These are phyloP conservation scores for Moesziomyces parantarcticus DNA, from an alignment of 1,284 basidiomycete genomes.

Conservation along the genomic window DNA sequence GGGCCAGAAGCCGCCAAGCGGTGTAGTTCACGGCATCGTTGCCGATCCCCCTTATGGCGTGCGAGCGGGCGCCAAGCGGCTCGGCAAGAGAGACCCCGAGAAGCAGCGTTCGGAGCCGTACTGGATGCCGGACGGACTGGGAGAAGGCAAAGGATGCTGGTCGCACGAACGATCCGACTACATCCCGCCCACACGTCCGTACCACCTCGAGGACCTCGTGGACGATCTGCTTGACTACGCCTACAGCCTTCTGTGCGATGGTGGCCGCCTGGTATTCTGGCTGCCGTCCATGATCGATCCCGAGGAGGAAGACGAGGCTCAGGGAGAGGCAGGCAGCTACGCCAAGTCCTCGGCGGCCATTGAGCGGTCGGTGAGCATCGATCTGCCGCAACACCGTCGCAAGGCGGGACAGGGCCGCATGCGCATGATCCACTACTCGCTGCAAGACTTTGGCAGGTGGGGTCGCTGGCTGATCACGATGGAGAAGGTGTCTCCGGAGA, in stretches of 20 bases:
- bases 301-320: conserved; percentile 42
- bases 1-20: conserved; percentile 58
- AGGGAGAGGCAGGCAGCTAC: conserved; percentile 70
- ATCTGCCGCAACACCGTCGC: conserved; percentile 43
- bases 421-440: conserved; percentile 77
- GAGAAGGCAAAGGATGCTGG: conserved; percentile 41
- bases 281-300: conserved; percentile 62
- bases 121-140: conserved; percentile 64
- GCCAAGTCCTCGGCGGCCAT: conserved; percentile 66
- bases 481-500: conserved; percentile 51
- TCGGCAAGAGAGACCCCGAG: conserved; percentile 75
- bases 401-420: conserved; percentile 42
- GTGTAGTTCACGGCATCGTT: conserved; percentile 88
- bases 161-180: conserved; percentile 67
- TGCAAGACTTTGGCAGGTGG: conserved; percentile 97
- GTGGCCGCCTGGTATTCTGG: conserved; percentile 89
- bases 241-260: conserved; percentile 83
- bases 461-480: conserved; percentile 73
- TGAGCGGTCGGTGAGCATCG: conserved; percentile 75
- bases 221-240: conserved; percentile 84
- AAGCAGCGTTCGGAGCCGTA: conserved; percentile 65
- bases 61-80: conserved; percentile 91
- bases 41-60: conserved; percentile 80
- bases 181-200: conserved; percentile 81
- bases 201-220: conserved; percentile 87